phyloP scores from a whole-genome alignment of 2,329 filamentous ascomycete genomes.

The Westerdykella aurantiaca region DNA sequence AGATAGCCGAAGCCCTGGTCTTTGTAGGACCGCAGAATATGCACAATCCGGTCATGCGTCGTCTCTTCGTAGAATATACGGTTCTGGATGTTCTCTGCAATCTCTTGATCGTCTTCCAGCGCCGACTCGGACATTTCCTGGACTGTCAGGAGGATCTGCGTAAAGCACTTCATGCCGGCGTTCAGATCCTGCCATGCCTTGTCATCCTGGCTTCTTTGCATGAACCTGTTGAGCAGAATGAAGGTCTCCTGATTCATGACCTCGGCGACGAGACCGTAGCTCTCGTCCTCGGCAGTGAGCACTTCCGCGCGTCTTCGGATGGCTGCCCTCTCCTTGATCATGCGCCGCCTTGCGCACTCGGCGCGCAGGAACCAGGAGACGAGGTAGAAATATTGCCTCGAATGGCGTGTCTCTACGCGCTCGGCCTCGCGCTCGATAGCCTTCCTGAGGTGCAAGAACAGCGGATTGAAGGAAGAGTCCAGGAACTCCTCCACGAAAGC shows the following conservation, averaged over 20 bases:
- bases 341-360: slow-evolving; percentile 64
- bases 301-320: slow-evolving; percentile 38
- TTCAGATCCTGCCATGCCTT: slow-evolving; percentile 86
- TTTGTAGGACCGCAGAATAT: slow-evolving; percentile 79
- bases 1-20: slow-evolving; percentile 92
- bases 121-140: slow-evolving; percentile 84
- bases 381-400: slow-evolving; percentile 84
- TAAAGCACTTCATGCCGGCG: slow-evolving; percentile 88
- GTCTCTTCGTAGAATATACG: slow-evolving; percentile 98
- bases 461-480: slow-evolving; percentile 89
- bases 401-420: slow-evolving; percentile 70
- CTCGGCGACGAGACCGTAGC: slow-evolving; percentile 79
- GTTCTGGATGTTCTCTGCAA: slow-evolving; percentile 93
- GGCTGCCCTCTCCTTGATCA: slow-evolving; percentile 48
- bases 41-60: slow-evolving; percentile 80
- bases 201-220: slow-evolving; percentile 71
- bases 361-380: slow-evolving; percentile 89
- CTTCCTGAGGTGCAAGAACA: slow-evolving; percentile 76
- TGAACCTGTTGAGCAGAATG: slow-evolving; percentile 74
- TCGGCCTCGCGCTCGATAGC: slow-evolving; percentile 86
- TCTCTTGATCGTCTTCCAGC: slow-evolving; percentile 91
- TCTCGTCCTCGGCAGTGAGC: slow-evolving; percentile 54
- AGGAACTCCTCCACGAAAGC: slow-evolving; percentile 88
- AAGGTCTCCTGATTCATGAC: slow-evolving; percentile 96
- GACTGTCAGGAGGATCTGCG: slow-evolving; percentile 84